Base-by-base conservation (phyloP, 1,284 basidiomycete species). In the Trametes hirsuta region DNA sequence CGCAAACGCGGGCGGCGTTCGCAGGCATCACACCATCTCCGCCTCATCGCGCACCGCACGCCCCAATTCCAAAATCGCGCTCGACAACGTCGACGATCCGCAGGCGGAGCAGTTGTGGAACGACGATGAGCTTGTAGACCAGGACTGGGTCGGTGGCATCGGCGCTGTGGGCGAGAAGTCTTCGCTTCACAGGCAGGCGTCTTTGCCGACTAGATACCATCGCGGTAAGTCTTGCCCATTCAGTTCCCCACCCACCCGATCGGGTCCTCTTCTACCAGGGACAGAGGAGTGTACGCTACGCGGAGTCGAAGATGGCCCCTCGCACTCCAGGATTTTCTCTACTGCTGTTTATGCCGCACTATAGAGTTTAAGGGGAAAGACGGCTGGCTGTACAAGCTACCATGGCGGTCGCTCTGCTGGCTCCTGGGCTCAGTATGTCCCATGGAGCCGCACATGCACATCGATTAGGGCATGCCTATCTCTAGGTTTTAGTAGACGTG, bases 21-120 rank as follows among this genome's bases (percentile, higher is more conserved):
- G 91, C 67, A 84, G 91, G 47, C 88, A 91, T 71, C 91, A 93
- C 69, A 93, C 91, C 51, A 93, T 93, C 76, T 85, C 91, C 35
- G 84, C 89, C 15, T 79, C 90, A 40, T 91, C 89, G 52, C 82
- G 91, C 66, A 77, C 82, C 6, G 80, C 86, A 45, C 78, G 90
- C 55, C 76, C 83, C 15, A 80, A 76, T 52, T 80, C 84, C n/a
- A 85, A 85, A 68, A 80, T 85, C 42, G 72, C 82, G 51, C 87
- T 90, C 63, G 85, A 85, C 50, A 88, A 91, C 69, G 55, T 68
- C 39, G 71, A 72, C 18, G 89, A 91, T 69, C 74, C 79, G 25
- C 83, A 88, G 63, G 82, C 85, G 52, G 82, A 83, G 60, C 80
- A 86, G 58, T 75, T 75, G 46, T 88, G 85, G 83, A 84, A 85